Conservation (phyloP, 202 grass and related monocot genomes). For the Brachypodium distachyon region DNA sequence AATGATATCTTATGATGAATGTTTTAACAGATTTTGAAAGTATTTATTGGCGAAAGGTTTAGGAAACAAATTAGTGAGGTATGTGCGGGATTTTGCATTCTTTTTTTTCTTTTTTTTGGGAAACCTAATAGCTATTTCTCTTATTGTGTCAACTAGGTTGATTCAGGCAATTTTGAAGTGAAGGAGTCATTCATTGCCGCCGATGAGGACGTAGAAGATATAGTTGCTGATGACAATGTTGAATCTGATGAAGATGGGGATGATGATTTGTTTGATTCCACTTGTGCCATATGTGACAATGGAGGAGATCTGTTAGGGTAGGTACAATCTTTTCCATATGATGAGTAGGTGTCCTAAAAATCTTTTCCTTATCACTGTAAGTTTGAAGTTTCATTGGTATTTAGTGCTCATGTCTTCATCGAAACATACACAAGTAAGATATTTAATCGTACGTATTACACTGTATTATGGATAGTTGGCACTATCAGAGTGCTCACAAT, state of each 20-base stretch:
- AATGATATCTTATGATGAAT: constrained; percentile 11
- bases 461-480: not conserved
- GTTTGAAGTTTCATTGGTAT: constrained; percentile 14
- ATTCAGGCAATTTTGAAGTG: constrained; percentile 26
- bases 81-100: not conserved
- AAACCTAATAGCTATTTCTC: not conserved
- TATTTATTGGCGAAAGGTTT: constrained; percentile 39
- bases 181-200: constrained; percentile 67
- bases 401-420: not conserved
- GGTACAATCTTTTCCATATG: not conserved
- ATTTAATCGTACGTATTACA: not conserved
- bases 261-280: constrained; percentile 65
- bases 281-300: constrained; percentile 93
- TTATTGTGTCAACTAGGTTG: constrained; percentile 36
- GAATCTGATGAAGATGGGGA: constrained; percentile 74
- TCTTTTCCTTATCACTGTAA: not conserved
- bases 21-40: constrained; percentile 50
- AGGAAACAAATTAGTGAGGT: constrained; percentile 44
- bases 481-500: too few species aligned
- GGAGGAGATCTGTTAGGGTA: constrained; percentile 87
- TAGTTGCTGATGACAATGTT: constrained; percentile 13
- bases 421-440: not conserved
- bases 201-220: constrained; percentile 57
- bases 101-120: not conserved
- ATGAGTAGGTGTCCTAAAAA: constrained; percentile 23